Evolutionary conservation across 495 filamentous ascomycete species (phyloP).

Genomic region (Penicillium lividum): DNA sequence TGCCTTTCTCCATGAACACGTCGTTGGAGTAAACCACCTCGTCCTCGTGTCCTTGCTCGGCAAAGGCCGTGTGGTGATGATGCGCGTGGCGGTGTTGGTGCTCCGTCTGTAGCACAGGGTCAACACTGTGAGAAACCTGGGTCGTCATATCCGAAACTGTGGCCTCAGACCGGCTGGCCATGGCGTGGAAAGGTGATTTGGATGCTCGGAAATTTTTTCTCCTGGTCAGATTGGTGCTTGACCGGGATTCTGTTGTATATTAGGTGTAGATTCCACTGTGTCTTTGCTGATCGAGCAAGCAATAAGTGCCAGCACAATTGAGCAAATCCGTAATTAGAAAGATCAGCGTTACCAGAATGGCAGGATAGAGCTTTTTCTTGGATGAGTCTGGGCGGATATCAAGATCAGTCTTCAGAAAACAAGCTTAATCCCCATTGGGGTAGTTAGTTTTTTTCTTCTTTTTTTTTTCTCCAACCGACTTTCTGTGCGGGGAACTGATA

Average conservation of each 20-base stretch:
- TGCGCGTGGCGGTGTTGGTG: constrained; percentile 54
- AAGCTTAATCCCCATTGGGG: background rate
- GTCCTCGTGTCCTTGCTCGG: constrained; percentile 47
- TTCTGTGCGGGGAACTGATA: background rate
- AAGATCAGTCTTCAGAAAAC: background rate
- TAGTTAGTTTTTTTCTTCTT: background rate
- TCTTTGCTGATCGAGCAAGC: background rate
- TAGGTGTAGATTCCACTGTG: background rate
- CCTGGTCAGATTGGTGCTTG: background rate
- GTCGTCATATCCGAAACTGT: background rate
- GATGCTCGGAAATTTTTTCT: background rate
- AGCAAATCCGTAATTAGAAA: background rate
- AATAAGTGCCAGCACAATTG: background rate
- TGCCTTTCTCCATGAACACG: constrained; percentile 40
- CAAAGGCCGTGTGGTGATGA: constrained; percentile 48
- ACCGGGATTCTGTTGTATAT: background rate
- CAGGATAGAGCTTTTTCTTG: background rate
- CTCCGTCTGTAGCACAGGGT: constrained; percentile 22
- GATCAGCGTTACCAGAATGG: background rate
- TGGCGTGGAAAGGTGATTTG: background rate
- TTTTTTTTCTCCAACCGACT: background rate
- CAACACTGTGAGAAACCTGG: constrained; percentile 1
- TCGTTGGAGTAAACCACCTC: constrained; percentile 51
- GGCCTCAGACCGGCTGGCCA: background rate
- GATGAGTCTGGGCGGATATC: background rate